Evolutionary conservation across 148 eudicot species (phyloP).

Genomic region (Vaccinium vitisidaea): DNA sequence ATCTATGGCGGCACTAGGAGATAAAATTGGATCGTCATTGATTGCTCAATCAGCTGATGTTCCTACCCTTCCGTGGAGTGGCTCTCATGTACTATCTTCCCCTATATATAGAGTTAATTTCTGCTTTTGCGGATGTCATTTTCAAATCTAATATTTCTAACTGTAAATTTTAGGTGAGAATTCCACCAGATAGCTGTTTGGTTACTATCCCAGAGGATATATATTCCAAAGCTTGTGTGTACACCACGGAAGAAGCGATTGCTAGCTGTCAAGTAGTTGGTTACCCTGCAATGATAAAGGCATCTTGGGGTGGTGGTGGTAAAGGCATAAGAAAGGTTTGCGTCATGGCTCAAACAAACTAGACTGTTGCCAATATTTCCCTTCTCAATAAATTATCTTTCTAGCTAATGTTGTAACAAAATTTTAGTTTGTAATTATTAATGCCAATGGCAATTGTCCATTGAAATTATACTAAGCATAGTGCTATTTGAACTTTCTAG

Average conservation of each 20-base stretch:
- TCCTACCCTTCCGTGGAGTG: slow-evolving; percentile 99
- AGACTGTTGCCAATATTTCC: not conserved
- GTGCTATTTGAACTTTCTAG: slow-evolving; percentile 40
- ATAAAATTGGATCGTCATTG: slow-evolving; percentile 96
- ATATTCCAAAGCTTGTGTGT: slow-evolving; percentile 85
- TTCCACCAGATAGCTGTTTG: slow-evolving; percentile 71
- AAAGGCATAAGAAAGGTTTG: slow-evolving; percentile 99
- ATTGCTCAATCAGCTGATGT: slow-evolving; percentile 99
- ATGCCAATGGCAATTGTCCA: slow-evolving; percentile 3
- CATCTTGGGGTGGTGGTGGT: slow-evolving; percentile 99
- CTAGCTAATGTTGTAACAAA: not conserved
- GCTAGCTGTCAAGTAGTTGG: slow-evolving; percentile 94
- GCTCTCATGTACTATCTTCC: slow-evolving; percentile 68
- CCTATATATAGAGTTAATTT: not conserved
- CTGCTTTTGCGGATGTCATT: not conserved
- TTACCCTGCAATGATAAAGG: slow-evolving; percentile 99
- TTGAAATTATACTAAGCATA: not conserved
- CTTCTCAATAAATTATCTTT: not conserved
- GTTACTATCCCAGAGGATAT: slow-evolving; percentile 78
- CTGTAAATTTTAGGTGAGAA: slow-evolving; percentile 62
- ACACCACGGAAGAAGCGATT: slow-evolving; percentile 90
- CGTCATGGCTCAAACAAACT: slow-evolving; percentile 7
- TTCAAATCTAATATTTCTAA: not conserved
- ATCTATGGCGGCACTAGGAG: slow-evolving; percentile 98
- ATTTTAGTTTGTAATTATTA: not conserved